Conservation (phyloP, 306 rosid species). For the Sechiopsis laciniata region DNA sequence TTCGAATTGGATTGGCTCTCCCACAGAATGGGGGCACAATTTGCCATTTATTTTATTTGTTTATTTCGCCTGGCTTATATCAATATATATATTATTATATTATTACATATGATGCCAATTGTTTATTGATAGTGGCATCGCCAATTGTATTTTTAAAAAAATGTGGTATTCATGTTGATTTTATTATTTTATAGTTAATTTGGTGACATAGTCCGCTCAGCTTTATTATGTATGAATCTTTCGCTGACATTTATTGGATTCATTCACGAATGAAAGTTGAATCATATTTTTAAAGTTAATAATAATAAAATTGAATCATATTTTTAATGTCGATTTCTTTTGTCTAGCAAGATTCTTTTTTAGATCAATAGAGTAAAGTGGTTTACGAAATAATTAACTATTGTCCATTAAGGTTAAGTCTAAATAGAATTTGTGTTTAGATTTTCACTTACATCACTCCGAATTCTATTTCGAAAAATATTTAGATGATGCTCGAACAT, state of each 20-base stretch:
- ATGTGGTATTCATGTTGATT: neutral
- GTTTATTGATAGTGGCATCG: neutral
- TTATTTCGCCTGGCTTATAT: neutral
- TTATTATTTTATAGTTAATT: neutral
- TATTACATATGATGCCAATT: neutral
- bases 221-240: neutral
- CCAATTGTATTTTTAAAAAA: neutral
- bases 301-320: no score
- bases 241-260: neutral
- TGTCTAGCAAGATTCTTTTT: no score
- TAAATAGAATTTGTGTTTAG: no score
- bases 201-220: neutral
- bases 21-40: conserved; percentile 17
- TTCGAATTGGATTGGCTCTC: neutral
- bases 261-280: no score
- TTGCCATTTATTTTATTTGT: neutral
- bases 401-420: no score
- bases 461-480: no score
- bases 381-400: no score
- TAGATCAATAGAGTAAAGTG: no score
- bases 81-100: neutral
- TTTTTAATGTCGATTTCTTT: no score
- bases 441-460: neutral
- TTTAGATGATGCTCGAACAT: no score
- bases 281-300: no score